These are phyloP conservation scores for Xylaria arbuscula DNA, from an alignment of 2,329 filamentous ascomycete species.

Conservation along the genomic window DNA sequence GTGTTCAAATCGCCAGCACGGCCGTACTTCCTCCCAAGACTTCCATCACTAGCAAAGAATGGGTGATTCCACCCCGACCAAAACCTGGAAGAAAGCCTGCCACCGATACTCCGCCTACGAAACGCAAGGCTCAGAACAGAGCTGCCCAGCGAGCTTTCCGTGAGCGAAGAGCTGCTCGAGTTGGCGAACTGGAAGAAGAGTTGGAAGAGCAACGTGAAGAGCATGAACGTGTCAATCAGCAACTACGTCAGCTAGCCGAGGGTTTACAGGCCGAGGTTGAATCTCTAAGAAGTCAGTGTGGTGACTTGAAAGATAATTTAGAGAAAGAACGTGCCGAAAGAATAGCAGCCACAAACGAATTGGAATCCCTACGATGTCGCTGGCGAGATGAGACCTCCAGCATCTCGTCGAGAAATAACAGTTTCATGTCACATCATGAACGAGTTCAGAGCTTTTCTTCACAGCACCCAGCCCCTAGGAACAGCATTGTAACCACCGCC, in stretches of 20 bases:
- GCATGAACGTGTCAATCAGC: constrained; percentile 67
- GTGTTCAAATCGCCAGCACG: constrained; percentile 55
- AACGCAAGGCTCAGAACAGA: constrained; percentile 93
- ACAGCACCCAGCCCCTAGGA: constrained; percentile 46
- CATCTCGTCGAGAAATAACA: constrained; percentile 45
- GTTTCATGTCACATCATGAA: constrained; percentile 43
- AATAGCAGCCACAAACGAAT: constrained; percentile 49
- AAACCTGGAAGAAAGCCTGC: constrained; percentile 95
- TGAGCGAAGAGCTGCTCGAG: constrained; percentile 84
- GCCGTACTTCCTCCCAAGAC: constrained; percentile 59
- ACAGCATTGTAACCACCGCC: constrained; percentile 44
- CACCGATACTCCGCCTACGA: constrained; percentile 90
- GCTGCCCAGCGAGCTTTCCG: constrained; percentile 91
- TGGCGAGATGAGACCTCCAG: constrained; percentile 44
- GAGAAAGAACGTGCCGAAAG: constrained; percentile 66
- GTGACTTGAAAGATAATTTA: constrained; percentile 71
- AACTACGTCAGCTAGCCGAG: constrained; percentile 66
- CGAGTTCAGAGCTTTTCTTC: constrained; percentile 41
- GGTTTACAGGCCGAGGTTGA: constrained; percentile 74
- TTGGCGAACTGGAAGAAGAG: constrained; percentile 78
- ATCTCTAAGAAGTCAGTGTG: constrained; percentile 70
- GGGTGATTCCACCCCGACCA: constrained; percentile 84
- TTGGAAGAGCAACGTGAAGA: constrained; percentile 70
- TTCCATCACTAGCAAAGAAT: constrained; percentile 82
- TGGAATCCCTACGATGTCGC: constrained; percentile 45